A percentile compares a stretch with the other conserved stretches of the same genome.
phyloP scores from a whole-genome alignment of 371 early-diverging fungal species.

The Catenaria anguillulae region DNA sequence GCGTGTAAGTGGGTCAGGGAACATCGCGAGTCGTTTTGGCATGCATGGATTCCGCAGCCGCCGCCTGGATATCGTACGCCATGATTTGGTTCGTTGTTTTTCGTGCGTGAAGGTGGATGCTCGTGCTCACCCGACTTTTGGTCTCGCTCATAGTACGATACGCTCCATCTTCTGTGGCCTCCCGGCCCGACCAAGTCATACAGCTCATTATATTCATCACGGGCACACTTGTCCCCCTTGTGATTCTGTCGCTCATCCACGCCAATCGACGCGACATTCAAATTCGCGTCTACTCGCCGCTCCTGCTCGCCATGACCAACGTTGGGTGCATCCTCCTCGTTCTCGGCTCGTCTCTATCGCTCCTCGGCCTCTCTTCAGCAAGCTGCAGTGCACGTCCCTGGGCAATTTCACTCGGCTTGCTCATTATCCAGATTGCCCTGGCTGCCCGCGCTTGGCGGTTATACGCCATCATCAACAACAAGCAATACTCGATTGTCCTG shows the following conservation, averaged over 20 bases:
- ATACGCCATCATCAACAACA: neutral
- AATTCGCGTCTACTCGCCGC: neutral
- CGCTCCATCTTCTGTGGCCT: too few species aligned
- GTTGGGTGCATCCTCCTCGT: neutral
- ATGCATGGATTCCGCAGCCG: neutral
- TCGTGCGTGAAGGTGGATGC: too few species aligned
- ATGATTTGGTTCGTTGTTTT: neutral
- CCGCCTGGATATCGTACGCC: neutral
- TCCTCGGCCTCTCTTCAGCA: neutral
- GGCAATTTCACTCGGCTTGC: neutral
- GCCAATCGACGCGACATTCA: neutral
- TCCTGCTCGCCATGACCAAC: neutral
- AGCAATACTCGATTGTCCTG: neutral
- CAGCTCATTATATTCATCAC: neutral
- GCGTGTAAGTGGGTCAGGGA: neutral
- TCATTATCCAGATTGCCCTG: neutral
- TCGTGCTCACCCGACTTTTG: too few species aligned
- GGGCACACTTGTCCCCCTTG: neutral
- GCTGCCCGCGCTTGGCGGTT: neutral
- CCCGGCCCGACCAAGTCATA: too few species aligned
- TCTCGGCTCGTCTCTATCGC: neutral
- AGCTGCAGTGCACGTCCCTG: neutral
- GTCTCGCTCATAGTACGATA: too few species aligned
- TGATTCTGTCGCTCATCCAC: neutral
- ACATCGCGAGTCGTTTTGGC: neutral